Evolutionary conservation across 1,284 basidiomycete genomes (phyloP).

Genomic region (Irpex sp.): DNA sequence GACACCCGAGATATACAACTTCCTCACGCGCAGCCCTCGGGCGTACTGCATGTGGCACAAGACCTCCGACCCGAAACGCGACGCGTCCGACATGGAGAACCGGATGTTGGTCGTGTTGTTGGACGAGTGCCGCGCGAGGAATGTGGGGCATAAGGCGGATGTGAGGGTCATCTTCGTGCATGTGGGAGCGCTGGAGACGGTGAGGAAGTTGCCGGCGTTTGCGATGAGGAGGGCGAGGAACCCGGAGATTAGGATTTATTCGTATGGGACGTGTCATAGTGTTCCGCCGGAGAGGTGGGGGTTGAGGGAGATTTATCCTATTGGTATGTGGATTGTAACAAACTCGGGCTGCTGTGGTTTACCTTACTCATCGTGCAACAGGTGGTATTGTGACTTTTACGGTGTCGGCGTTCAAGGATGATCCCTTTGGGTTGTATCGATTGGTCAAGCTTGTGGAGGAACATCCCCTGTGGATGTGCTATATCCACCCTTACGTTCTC

Average conservation of each 20-base stretch:
- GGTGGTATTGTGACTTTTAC: constrained; percentile 68
- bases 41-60: constrained; percentile 36
- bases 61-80: constrained; percentile 18
- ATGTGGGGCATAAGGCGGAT: constrained; percentile 34
- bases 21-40: constrained; percentile 28
- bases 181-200: constrained; percentile 43
- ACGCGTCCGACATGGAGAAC: constrained; percentile 37
- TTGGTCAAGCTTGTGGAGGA: constrained; percentile 43
- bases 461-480: constrained; percentile 63
- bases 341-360: background rate
- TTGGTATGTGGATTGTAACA: constrained; percentile 40
- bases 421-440: constrained; percentile 39
- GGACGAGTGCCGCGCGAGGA: constrained; percentile 32
- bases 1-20: constrained; percentile 36
- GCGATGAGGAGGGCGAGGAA: constrained; percentile 37
- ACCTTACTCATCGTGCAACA: constrained; percentile 21
- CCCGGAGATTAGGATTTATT: constrained; percentile 50
- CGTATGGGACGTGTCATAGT: constrained; percentile 55
- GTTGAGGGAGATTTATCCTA: constrained; percentile 55
- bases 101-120: constrained; percentile 39
- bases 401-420: constrained; percentile 46
- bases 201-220: constrained; percentile 44
- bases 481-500: constrained; percentile 53
- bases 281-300: constrained; percentile 49
- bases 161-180: constrained; percentile 56